Percentiles rank a stretch among this genome's conserved stretches.
These are phyloP conservation scores for Mycosphaerella sp. DNA, from an alignment of 2,329 filamentous ascomycete species.

Conservation along the genomic window DNA sequence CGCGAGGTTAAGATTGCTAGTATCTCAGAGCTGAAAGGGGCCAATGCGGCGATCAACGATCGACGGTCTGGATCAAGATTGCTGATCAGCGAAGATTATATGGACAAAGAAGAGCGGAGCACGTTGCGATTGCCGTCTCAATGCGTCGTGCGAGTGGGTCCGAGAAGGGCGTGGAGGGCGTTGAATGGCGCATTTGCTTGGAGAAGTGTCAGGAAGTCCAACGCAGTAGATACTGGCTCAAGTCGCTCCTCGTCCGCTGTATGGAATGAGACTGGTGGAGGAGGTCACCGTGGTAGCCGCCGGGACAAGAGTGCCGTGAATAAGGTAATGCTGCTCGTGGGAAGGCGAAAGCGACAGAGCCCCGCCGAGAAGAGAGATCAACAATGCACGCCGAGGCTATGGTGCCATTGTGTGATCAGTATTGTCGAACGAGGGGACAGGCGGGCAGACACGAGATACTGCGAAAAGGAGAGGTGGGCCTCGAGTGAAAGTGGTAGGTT, in stretches of 20 bases:
- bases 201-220: neutral
- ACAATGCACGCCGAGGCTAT: neutral
- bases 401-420: constrained; percentile 1
- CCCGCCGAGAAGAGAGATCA: neutral
- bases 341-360: too few species aligned
- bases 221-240: constrained; percentile 1
- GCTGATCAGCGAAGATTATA: neutral
- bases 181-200: constrained; percentile 2
- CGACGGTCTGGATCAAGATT: neutral
- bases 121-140: neutral
- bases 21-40: constrained; percentile 4
- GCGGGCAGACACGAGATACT: neutral
- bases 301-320: neutral
- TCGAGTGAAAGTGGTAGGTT: neutral
- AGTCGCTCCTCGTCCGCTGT: neutral
- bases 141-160: neutral
- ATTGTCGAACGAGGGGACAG: neutral
- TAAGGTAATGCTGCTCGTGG: neutral
- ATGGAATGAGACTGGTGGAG: neutral
- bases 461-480: constrained; percentile 4
- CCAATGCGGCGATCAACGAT: constrained; percentile 7
- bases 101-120: neutral
- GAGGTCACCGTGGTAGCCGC: neutral
- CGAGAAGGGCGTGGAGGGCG: neutral
- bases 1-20: constrained; percentile 12